Conservation (phyloP, 371 early-diverging fungal genomes). For the Mortierella sp. region DNA sequence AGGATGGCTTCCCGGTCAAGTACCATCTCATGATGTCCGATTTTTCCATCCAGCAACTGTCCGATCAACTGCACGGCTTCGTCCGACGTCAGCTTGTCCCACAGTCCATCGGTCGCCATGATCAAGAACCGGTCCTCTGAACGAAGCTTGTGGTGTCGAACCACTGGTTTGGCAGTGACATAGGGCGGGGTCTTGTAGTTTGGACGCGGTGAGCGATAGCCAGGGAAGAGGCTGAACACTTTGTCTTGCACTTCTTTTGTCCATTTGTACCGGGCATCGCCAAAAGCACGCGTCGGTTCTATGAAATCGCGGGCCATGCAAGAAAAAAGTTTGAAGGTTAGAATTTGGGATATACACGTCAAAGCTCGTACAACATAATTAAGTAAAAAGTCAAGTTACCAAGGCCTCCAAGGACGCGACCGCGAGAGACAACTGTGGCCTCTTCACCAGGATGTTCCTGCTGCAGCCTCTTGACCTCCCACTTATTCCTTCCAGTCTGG, state of each 20-base stretch:
- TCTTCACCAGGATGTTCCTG: conserved; percentile 85
- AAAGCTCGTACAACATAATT: neutral
- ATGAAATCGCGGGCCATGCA: no score
- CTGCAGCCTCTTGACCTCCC: conserved; percentile 73
- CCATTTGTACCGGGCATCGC: conserved; percentile 83
- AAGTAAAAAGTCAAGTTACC: conserved; percentile 58
- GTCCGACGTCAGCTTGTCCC: conserved; percentile 87
- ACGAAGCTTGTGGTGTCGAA: conserved; percentile 70
- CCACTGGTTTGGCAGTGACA: conserved; percentile 90
- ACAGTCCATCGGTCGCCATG: conserved; percentile 94
- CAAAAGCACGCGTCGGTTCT: conserved; percentile 69
- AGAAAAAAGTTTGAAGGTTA: no score
- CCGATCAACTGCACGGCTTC: conserved; percentile 75
- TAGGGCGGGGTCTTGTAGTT: conserved; percentile 91
- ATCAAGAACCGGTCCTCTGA: conserved; percentile 85
- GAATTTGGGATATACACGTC: neutral
- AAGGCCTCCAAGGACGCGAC: conserved; percentile 82
- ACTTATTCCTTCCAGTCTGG: conserved; percentile 74
- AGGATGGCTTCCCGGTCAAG: conserved; percentile 21
- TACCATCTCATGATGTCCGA: conserved; percentile 28
- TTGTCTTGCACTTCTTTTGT: conserved; percentile 72
- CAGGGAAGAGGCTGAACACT: conserved; percentile 71
- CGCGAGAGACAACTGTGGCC: conserved; percentile 66
- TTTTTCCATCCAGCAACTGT: conserved; percentile 59
- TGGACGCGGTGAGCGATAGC: conserved; percentile 68